Percentiles rank a stretch among this genome's conserved stretches.
Conservation (phyloP, 2,329 filamentous ascomycete species). For the Pestalotiopsis sp. region DNA sequence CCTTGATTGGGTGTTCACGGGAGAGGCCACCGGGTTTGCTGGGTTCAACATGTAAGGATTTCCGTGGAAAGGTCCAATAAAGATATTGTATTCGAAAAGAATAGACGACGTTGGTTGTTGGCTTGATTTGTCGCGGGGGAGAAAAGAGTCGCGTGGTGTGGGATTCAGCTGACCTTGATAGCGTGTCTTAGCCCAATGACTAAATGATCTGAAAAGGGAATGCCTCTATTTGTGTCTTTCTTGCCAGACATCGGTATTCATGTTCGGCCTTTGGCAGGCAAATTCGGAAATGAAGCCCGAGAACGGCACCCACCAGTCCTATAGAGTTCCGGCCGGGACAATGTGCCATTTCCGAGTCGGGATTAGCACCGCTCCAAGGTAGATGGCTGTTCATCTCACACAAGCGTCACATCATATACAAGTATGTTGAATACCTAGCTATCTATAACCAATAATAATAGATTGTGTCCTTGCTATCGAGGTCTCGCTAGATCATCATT, state of each 20-base stretch:
- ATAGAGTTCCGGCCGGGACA: neutral
- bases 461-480: too few species aligned
- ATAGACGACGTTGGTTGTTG: neutral
- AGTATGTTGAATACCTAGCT: too few species aligned
- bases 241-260: neutral
- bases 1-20: neutral
- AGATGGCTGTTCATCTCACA: neutral
- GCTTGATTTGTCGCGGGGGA: neutral
- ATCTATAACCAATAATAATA: too few species aligned
- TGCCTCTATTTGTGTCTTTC: neutral
- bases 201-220: neutral
- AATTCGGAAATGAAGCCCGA: neutral
- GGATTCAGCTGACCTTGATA: neutral
- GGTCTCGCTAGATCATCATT: too few species aligned
- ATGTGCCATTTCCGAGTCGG: neutral
- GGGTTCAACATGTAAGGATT: neutral
- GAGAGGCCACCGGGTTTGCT: neutral
- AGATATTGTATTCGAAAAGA: neutral
- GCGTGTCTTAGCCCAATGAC: neutral
- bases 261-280: neutral
- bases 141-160: neutral
- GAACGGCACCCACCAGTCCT: neutral
- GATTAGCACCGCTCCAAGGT: neutral
- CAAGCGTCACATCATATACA: too few species aligned
- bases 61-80: neutral